Evolutionary conservation across 108 stramenopile species (phyloP).

Genomic region (Epithemia pelagica): DNA sequence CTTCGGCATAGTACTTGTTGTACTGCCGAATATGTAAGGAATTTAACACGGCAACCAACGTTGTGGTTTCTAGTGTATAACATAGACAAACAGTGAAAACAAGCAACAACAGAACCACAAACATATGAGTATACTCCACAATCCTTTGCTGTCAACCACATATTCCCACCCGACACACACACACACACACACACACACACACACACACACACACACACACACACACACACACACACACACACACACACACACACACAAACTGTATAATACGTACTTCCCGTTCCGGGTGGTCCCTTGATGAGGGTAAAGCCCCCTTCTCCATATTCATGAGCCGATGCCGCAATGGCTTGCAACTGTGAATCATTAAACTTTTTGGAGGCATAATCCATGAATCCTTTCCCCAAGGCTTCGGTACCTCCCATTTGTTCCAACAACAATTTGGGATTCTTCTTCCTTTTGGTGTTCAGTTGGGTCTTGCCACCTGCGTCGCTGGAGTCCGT

Average conservation of each 20-base stretch:
- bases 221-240: too few relatives aligned
- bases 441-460: not conserved
- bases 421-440: constrained; percentile 42
- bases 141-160: not conserved
- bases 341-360: constrained; percentile 73
- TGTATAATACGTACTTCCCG: constrained; percentile 13
- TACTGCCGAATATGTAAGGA: constrained; percentile 87
- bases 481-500: not conserved
- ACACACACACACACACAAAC: not conserved
- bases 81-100: not conserved
- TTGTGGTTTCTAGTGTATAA: constrained; percentile 81
- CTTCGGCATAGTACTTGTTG: constrained; percentile 78
- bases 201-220: too few relatives aligned
- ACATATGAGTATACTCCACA: not conserved
- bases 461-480: not conserved
- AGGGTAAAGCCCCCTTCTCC: constrained; percentile 83
- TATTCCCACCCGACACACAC: too few relatives aligned
- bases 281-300: constrained; percentile 48
- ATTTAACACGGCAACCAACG: constrained; percentile 88
- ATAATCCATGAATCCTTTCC: constrained; percentile 75
- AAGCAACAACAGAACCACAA: too few relatives aligned
- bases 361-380: constrained; percentile 69
- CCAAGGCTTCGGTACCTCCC: constrained; percentile 62
- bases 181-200: too few relatives aligned
- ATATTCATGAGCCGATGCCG: constrained; percentile 65